phyloP scores from a whole-genome alignment of 163 green algal genomes.

The Prototheca stagnorum region DNA sequence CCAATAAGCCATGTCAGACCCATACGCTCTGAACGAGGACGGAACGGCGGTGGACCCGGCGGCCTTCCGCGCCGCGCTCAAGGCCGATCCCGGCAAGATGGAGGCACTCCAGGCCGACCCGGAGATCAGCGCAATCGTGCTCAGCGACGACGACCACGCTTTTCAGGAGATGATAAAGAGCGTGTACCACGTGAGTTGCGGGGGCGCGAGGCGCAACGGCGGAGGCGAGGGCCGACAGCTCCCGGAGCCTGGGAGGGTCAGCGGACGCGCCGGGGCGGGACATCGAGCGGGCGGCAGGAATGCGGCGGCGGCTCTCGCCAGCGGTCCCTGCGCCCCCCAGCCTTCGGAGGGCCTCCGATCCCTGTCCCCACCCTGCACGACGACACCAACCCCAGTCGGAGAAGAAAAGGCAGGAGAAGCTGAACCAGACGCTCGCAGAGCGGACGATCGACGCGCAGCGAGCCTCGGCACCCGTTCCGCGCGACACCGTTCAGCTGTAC shows the following conservation, averaged over 20 bases:
- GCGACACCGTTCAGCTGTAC: constrained; percentile 61
- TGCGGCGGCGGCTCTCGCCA: not conserved
- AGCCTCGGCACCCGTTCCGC: constrained; percentile 29
- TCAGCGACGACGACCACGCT: constrained; percentile 48
- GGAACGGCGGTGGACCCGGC: constrained; percentile 48
- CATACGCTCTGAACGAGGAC: constrained; percentile 46
- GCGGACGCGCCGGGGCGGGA: not conserved
- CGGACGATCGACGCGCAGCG: constrained; percentile 72
- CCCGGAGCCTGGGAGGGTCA: not conserved
- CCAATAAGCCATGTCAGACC: constrained; percentile 3
- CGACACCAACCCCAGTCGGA: constrained; percentile 29
- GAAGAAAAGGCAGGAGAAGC: constrained; percentile 28
- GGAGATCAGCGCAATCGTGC: constrained; percentile 32
- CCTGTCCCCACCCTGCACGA: too few relatives aligned
- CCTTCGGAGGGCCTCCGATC: too few relatives aligned
- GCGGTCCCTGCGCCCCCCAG: not conserved
- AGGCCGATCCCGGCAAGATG: constrained; percentile 38
- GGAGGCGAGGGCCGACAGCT: not conserved
- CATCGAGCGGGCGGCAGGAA: too few relatives aligned
- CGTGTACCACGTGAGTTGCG: constrained; percentile 27
- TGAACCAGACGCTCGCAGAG: constrained; percentile 38
- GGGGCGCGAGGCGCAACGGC: not conserved
- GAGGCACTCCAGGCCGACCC: constrained; percentile 44
- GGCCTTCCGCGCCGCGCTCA: constrained; percentile 44
- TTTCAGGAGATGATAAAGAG: constrained; percentile 58